phyloP scores from a whole-genome alignment of 2,329 filamentous ascomycete species.

The Apiospora marii region DNA sequence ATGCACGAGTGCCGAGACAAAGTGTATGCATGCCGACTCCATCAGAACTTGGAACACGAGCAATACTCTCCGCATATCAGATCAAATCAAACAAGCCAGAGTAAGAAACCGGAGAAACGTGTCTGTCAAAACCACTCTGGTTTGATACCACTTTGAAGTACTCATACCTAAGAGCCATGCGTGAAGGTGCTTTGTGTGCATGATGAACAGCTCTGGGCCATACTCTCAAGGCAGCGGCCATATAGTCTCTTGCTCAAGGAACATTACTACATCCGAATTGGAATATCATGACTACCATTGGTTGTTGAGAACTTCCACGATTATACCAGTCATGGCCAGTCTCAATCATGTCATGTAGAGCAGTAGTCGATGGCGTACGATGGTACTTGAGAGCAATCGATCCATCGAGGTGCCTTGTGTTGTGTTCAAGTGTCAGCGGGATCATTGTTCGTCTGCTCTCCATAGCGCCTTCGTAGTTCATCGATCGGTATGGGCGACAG shows the following conservation, averaged over 20 bases:
- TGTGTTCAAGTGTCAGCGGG: constrained; percentile 24
- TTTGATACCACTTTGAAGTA: too few relatives aligned
- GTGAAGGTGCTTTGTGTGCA: neutral
- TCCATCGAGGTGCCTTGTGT: neutral
- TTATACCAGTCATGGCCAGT: neutral
- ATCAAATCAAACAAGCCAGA: too few relatives aligned
- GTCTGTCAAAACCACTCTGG: neutral
- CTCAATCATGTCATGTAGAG: neutral
- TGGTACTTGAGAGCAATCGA: neutral
- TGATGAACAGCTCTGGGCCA: too few relatives aligned
- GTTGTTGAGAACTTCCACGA: neutral
- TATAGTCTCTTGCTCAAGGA: neutral
- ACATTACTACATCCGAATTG: neutral
- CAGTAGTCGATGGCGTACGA: neutral
- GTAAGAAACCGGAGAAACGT: too few relatives aligned
- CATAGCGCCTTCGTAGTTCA: constrained; percentile 59
- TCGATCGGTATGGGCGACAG: constrained; percentile 62
- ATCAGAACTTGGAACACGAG: neutral
- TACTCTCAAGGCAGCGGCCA: neutral
- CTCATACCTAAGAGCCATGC: neutral
- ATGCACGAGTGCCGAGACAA: neutral
- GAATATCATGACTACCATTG: neutral
- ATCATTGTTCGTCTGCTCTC: constrained; percentile 53
- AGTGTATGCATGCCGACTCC: neutral
- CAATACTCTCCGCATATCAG: neutral